Evolutionary conservation across 2,329 filamentous ascomycete genomes (phyloP), one percentile per base, ranked within the genome.

Genomic region (Pseudopithomyces maydicus): DNA sequence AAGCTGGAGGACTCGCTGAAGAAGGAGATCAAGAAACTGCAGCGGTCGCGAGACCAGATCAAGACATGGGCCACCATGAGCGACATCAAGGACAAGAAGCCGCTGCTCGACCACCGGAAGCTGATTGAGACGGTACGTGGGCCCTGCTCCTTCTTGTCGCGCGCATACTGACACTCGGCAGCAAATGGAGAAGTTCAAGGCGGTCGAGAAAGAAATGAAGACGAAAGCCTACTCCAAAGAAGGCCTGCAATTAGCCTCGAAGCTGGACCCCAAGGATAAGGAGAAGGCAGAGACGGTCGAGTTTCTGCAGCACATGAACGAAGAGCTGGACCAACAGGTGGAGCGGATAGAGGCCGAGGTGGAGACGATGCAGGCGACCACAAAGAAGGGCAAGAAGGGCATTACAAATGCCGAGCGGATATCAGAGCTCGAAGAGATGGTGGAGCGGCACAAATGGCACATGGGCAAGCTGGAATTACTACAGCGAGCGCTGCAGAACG

Each of bases 191-290:
- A 92, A 92, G 72, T 99, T 99, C 86, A 99, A 99, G 82, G 94
- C 93, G n/a, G 95, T 99, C 52, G 95, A 99, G 79, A 99, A 99
- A 83, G 95, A 97, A 72, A 98, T 99, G 95, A 99, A 99, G 84
- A 99, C 95, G 55, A 99, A 99, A 79, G 95, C 95, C 59, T 99
- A 97, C 80, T 98, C 95, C 61, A 98, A 99, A 82, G 95, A 98
- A 79, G 95, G 95, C 43, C 81, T 99, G 64, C 95, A 91, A 62
- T 91, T 94, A 51, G 92, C 92, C 23, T 89, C 92, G 49, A 96
- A 96, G 78, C 85, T 98, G 63, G 95, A 99, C 79, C 95, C 95
- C n/a, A 96, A 93, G 75, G 95, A 98, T 77, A 92, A 96, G 77
- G 94, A 96, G 75, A 96, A 97, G 79, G 83, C 90, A 60, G 94